Evolutionary conservation across 352 stramenopile genomes (phyloP), one percentile per base, ranked within the genome.

Genomic region (Pythium periplocum): DNA sequence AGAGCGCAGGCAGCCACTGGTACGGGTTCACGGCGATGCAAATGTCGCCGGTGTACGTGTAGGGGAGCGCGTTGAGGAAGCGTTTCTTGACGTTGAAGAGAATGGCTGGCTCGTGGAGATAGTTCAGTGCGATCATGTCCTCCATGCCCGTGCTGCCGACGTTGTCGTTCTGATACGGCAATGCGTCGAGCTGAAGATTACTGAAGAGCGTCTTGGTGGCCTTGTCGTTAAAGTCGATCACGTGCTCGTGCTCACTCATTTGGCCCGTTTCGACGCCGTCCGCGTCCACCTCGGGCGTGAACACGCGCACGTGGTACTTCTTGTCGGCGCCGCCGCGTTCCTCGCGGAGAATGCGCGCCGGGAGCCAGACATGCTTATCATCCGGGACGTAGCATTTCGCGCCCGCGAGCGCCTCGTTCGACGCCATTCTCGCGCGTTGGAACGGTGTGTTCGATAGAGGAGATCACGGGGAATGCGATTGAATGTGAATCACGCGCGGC

Each of bases 11-110:
- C 31, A 96, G 75, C 83, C 87, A 94, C 58, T 94, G 86, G 69
- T 98, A 99, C 35, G 95, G 96, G 66, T 99, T 99, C 41, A 98
- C 86, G 5, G 96, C 95, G 55, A 99, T 97, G 37, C 97, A 93
- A 64, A 98, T 98, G 43, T 98, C 92, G 26, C 95, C 95, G 17
- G 96, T 97, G 62, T 97, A 96, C 30, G 96, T 98, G 73, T 99
- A 99, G 0, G 96, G 96, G 51, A 96, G 68, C 40, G 89, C 66
- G 39, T 81, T 62, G 33, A 95, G 67, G 50, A 96, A 96, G 30
- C 90, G 78, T 53, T 61, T 73, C 63, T 93, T 87, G 55, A 97
- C 69, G 66, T 96, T 97, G 72, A 95, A 96, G 40, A 97, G 62
- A 51, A 97, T 96, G 36, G 86, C 86, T 2, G 90, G 71, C 59